Conservation (phyloP, 192 early-diverging fungal species). For the Thamnidium elegans region DNA sequence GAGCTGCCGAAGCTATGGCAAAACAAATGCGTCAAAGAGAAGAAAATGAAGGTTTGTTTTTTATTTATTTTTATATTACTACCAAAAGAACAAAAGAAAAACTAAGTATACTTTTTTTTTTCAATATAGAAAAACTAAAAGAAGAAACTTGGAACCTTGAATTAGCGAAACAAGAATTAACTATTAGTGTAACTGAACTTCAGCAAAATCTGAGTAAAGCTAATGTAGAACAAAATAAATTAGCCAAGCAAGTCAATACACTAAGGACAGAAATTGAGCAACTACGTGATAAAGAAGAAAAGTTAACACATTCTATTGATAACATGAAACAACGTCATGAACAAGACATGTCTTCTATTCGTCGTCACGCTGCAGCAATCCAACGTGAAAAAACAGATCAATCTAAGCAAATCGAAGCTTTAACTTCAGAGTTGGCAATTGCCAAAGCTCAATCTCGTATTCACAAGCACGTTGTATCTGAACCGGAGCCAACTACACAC, state of each 20-base stretch:
- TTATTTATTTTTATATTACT: constrained; percentile 3
- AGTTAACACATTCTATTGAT: constrained; percentile 40
- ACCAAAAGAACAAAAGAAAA: background rate
- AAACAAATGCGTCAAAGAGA: constrained; percentile 51
- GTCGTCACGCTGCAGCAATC: constrained; percentile 49
- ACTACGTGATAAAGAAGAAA: constrained; percentile 59
- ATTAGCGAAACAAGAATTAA: constrained; percentile 48
- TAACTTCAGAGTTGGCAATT: constrained; percentile 49
- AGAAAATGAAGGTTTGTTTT: constrained; percentile 54
- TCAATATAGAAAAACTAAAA: constrained; percentile 46
- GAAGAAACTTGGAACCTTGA: constrained; percentile 57
- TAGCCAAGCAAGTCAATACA: constrained; percentile 47
- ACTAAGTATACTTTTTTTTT: background rate
- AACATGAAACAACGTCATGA: constrained; percentile 57
- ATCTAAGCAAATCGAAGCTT: constrained; percentile 53
- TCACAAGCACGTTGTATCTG: constrained; percentile 6
- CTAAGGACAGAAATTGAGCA: constrained; percentile 58
- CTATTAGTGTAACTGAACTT: constrained; percentile 40
- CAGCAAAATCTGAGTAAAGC: constrained; percentile 43
- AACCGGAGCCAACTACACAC: background rate
- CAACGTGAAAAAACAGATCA: constrained; percentile 63
- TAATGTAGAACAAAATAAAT: constrained; percentile 53
- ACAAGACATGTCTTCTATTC: constrained; percentile 56
- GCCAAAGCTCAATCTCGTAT: constrained; percentile 28
- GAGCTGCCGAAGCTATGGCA: constrained; percentile 44